Evolutionary conservation across 495 filamentous ascomycete species (phyloP).

Genomic region (Penicillium ucsense): DNA sequence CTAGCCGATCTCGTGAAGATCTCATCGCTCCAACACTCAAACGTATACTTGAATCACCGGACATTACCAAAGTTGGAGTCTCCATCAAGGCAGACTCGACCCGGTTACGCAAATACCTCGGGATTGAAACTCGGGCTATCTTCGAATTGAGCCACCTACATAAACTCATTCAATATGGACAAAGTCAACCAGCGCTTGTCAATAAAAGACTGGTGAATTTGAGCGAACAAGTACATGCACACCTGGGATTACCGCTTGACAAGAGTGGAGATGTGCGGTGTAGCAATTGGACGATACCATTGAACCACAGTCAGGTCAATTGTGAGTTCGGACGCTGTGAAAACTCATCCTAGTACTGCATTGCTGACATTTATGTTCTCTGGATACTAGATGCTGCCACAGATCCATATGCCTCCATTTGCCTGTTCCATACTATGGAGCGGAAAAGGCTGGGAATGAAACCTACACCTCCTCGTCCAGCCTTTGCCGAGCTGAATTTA

Average conservation of each 20-base stretch:
- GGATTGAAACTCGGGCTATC: conserved; percentile 51
- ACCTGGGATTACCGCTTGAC: conserved; percentile 64
- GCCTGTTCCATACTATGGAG: conserved; percentile 62
- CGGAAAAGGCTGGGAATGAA: conserved; percentile 51
- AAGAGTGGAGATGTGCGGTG: conserved; percentile 60
- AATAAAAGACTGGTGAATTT: conserved; percentile 59
- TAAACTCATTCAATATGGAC: conserved; percentile 58
- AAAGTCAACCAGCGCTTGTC: conserved; percentile 40
- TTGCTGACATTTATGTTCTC: background rate
- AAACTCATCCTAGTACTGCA: background rate
- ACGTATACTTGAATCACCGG: conserved; percentile 57
- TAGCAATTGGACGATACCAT: conserved; percentile 57
- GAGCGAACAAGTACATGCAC: conserved; percentile 56
- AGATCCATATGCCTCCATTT: conserved; percentile 72
- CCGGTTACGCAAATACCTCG: conserved; percentile 55
- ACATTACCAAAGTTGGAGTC: conserved; percentile 71
- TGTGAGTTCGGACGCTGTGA: conserved; percentile 40
- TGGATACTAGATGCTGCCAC: conserved; percentile 58
- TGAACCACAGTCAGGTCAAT: conserved; percentile 56
- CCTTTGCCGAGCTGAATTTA: conserved; percentile 52
- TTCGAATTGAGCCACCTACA: conserved; percentile 77
- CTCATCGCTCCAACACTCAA: conserved; percentile 62
- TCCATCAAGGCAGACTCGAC: conserved; percentile 63
- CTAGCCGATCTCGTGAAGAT: conserved; percentile 31
- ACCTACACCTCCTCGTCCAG: conserved; percentile 61